A percentile compares a stretch with the other conserved stretches of the same genome.
These are phyloP conservation scores for Ziziphus jujuba DNA, from an alignment of 306 rosid genomes.

Conservation along the genomic window DNA sequence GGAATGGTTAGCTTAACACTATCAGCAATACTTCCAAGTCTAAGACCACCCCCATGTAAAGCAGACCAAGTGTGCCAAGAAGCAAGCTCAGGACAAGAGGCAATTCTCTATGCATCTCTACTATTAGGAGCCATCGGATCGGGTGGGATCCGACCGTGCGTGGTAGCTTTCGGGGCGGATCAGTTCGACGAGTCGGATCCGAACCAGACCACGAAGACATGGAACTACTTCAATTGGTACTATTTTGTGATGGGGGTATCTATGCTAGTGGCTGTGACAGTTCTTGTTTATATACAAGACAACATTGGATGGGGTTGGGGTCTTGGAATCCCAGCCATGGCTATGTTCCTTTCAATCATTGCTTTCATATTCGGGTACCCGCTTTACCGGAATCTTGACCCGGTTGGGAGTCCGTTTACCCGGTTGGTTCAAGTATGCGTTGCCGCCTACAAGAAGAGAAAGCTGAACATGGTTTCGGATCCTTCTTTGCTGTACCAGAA, in stretches of 20 bases:
- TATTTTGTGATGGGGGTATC: conserved; percentile 86
- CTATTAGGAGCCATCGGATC: conserved; percentile 69
- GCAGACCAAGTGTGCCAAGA: conserved; percentile 54
- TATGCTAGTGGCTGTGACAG: conserved; percentile 81
- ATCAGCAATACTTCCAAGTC: conserved; percentile 71
- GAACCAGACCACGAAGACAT: conserved; percentile 59
- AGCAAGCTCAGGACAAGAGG: conserved; percentile 61
- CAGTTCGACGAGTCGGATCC: conserved; percentile 82
- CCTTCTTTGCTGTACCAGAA: conserved; percentile 50
- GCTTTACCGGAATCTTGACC: conserved; percentile 80
- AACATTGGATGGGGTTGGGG: conserved; percentile 95
- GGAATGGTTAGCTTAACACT: conserved; percentile 76
- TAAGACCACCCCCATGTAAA: conserved; percentile 77
- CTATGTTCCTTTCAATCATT: conserved; percentile 75
- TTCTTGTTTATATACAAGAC: conserved; percentile 84
- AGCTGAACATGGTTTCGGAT: conserved; percentile 30
- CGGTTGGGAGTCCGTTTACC: conserved; percentile 87
- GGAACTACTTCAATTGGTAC: conserved; percentile 93
- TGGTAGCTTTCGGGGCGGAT: conserved; percentile 93
- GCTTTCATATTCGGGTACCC: conserved; percentile 64
- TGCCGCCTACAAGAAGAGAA: conserved; percentile 72
- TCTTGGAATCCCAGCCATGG: conserved; percentile 71
- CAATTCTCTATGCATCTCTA: conserved; percentile 55
- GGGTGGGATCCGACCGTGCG: conserved; percentile 98
- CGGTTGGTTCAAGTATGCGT: conserved; percentile 68